Percentiles rank a stretch among this genome's conserved stretches.
phyloP scores from a whole-genome alignment of 169 alveolate species.

The Plasmodium vivax region DNA sequence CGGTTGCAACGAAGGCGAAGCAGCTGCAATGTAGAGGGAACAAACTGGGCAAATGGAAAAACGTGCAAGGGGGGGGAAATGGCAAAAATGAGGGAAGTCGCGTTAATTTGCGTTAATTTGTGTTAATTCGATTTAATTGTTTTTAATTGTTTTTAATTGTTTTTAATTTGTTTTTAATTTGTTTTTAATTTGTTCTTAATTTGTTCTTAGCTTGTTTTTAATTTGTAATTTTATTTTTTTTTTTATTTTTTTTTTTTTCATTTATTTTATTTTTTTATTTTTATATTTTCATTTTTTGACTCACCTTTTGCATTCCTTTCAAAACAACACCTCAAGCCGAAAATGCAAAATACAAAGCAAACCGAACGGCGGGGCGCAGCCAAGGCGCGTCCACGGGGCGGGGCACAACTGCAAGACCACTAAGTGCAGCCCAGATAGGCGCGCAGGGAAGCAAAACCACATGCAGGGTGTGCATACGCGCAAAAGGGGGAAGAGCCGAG shows the following conservation, averaged over 20 bases:
- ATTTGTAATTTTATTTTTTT: neutral
- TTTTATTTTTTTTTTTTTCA: neutral
- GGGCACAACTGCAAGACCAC: neutral
- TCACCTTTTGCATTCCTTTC: neutral
- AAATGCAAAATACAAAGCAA: neutral
- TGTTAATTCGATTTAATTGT: neutral
- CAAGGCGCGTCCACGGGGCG: neutral
- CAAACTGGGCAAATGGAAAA: neutral
- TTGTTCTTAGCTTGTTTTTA: neutral
- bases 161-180: neutral
- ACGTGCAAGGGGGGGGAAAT: neutral
- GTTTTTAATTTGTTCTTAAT: neutral
- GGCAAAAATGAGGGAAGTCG: neutral
- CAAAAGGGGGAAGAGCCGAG: neutral
- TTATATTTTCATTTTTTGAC: neutral
- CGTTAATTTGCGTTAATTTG: neutral
- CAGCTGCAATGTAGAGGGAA: neutral
- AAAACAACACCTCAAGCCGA: neutral
- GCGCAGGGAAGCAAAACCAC: neutral
- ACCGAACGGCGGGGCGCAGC: neutral
- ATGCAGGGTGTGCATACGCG: neutral
- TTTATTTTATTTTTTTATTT: neutral
- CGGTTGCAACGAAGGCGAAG: neutral
- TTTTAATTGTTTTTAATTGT: neutral
- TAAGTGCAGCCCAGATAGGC: neutral